Conservation (phyloP, 1,139 yeast species). For the Magnusiomyces fungicola region DNA sequence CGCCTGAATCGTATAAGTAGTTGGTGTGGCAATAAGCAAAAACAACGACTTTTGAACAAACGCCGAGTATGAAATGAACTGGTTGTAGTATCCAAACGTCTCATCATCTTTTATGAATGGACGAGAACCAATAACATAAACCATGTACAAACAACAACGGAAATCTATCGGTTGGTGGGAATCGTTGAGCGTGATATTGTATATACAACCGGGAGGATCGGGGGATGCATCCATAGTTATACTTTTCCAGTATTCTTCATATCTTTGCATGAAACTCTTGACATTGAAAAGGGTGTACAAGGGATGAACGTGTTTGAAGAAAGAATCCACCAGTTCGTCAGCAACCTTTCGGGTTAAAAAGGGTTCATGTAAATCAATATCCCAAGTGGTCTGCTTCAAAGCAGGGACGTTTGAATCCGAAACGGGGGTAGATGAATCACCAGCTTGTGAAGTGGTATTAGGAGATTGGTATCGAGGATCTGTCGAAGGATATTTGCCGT, state of each 20-base stretch:
- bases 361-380: slow-evolving; percentile 11
- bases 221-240: neutral
- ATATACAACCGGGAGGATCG: neutral
- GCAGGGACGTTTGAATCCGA: neutral
- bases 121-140: slow-evolving; percentile 14
- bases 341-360: slow-evolving; percentile 13
- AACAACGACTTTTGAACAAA: slow-evolving; percentile 14
- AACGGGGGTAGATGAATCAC: neutral
- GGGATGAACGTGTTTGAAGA: slow-evolving; percentile 12
- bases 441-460: neutral
- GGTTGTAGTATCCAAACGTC: slow-evolving; percentile 10
- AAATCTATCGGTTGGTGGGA: slow-evolving; percentile 10
- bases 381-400: neutral
- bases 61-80: slow-evolving; percentile 12
- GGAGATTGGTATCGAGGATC: neutral
- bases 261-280: slow-evolving; percentile 9
- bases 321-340: slow-evolving; percentile 12
- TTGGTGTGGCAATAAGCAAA: slow-evolving; percentile 12
- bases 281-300: slow-evolving; percentile 12
- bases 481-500: too few relatives aligned
- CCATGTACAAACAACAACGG: slow-evolving; percentile 16
- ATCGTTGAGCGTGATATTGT: neutral
- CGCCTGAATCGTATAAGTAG: slow-evolving; percentile 13
- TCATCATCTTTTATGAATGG: slow-evolving; percentile 12
- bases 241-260: slow-evolving; percentile 14